Evolutionary conservation across 495 filamentous ascomycete genomes (phyloP), one percentile per base, ranked within the genome.

Genomic region (Penicillium manginii): DNA sequence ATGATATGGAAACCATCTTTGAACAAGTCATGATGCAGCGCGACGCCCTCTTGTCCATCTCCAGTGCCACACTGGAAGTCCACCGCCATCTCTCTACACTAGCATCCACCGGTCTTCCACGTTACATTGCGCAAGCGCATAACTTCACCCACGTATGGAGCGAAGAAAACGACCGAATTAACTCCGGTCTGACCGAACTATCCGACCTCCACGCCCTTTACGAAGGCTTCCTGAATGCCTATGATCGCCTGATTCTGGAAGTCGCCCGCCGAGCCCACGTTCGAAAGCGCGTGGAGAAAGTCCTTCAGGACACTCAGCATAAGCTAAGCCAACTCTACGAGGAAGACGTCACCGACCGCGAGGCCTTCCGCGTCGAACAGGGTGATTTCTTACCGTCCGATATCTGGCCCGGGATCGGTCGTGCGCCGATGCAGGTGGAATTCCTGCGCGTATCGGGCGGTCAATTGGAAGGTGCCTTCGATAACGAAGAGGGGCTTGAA

Each of bases 381-480:
- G 92, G 92, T 2, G 90, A 96, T 58, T 94, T 85, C 66, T 71
- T 98, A 18, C 94, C 94, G 0, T 84, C 86, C 2, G 96, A 97
- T 65, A 86, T 98, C 40, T 98, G 93, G 94, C 87, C 87, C 0
- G 90, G 88, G 6, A 75, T 91, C 26, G 78, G 80, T 54, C 77
- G 83, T 46, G 80, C 79, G 31, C 87, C 88, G 23, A 77, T 79
- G 64, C 78, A 81, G 47, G 86, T 85, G 50, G 74, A 84, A 50
- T 79, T 90, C 21, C 62, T 62, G 9, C 68, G 77, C 9, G 66
- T 79, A 51, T 66, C 73, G 2, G 78, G 78, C 1, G 76, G 73
- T 17, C 66, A 66, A 18, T 61, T 79, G 0, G 69, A 73, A 45
- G 62, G 59, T 46, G 61, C 59, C 14, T 48, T 54, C 32, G 49